Conservation (phyloP, 2,329 filamentous ascomycete species). For the Alternaria alternata region DNA sequence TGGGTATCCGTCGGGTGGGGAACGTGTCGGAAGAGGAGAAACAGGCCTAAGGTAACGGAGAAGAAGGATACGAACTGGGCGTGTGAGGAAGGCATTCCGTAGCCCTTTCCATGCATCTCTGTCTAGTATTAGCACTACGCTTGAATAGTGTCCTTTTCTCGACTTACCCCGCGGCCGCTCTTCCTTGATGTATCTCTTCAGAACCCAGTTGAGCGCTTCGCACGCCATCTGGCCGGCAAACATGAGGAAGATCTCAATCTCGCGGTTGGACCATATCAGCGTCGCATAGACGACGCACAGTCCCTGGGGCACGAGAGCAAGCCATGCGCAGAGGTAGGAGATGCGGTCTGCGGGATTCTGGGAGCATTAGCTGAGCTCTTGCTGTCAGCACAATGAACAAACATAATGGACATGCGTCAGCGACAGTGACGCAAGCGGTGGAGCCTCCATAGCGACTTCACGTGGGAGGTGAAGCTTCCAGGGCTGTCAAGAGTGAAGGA, state of each 20-base stretch:
- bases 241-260: slow-evolving; percentile 87
- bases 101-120: slow-evolving; percentile 86
- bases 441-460: slow-evolving; percentile 53
- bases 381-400: slow-evolving; percentile 42
- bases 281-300: slow-evolving; percentile 90
- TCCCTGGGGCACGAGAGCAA: slow-evolving; percentile 91
- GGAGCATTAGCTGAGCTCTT: slow-evolving; percentile 26
- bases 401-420: slow-evolving; percentile 97
- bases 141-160: neutral
- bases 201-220: slow-evolving; percentile 85
- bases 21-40: slow-evolving; percentile 80
- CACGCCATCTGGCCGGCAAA: slow-evolving; percentile 91
- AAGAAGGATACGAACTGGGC: slow-evolving; percentile 96
- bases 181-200: slow-evolving; percentile 93
- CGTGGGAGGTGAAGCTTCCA: slow-evolving; percentile 1
- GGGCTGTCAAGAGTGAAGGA: slow-evolving; percentile 12
- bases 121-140: slow-evolving; percentile 6
- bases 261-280: slow-evolving; percentile 88
- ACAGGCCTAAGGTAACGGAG: slow-evolving; percentile 81
- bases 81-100: slow-evolving; percentile 96
- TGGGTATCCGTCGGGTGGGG: slow-evolving; percentile 57
- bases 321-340: slow-evolving; percentile 90
- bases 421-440: slow-evolving; percentile 84
- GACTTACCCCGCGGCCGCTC: slow-evolving; percentile 79
- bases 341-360: slow-evolving; percentile 86